Conservation (phyloP, 306 rosid genomes). For the Ceratonia siliqua region DNA sequence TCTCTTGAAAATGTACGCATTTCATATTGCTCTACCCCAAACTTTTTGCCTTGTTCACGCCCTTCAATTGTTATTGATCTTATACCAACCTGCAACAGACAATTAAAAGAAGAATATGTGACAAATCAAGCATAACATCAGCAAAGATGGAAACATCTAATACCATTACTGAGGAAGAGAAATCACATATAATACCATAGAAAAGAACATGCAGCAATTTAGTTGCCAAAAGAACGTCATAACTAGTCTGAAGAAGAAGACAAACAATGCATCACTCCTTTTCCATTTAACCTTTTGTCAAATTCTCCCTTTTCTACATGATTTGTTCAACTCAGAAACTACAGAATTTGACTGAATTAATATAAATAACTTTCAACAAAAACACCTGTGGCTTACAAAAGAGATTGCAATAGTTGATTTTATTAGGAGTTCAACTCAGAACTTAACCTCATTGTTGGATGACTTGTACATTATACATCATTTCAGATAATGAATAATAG, state of each 20-base stretch:
- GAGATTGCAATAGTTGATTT: neutral
- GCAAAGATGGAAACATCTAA: neutral
- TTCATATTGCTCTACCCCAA: slow-evolving; percentile 93
- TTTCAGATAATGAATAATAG: neutral
- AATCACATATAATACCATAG: neutral
- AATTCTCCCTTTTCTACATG: neutral
- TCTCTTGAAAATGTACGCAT: slow-evolving; percentile 90
- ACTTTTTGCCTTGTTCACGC: slow-evolving; percentile 81
- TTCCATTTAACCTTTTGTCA: neutral
- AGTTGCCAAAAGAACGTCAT: slow-evolving; percentile 5
- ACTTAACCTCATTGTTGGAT: neutral
- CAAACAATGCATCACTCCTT: slow-evolving; percentile 1
- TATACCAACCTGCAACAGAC: slow-evolving; percentile 74
- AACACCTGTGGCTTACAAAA: neutral
- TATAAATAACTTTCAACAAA: neutral
- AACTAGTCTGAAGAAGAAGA: neutral
- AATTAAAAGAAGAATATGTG: slow-evolving; percentile 5
- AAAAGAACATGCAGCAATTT: neutral
- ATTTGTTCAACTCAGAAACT: neutral
- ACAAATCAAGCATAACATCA: neutral
- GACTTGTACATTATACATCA: neutral
- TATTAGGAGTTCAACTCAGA: neutral
- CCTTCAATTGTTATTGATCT: slow-evolving; percentile 87
- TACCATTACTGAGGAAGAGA: neutral
- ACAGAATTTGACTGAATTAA: slow-evolving; percentile 14